Evolutionary conservation across 257 asterid species (phyloP).

Genomic region (Scutellaria minor): DNA sequence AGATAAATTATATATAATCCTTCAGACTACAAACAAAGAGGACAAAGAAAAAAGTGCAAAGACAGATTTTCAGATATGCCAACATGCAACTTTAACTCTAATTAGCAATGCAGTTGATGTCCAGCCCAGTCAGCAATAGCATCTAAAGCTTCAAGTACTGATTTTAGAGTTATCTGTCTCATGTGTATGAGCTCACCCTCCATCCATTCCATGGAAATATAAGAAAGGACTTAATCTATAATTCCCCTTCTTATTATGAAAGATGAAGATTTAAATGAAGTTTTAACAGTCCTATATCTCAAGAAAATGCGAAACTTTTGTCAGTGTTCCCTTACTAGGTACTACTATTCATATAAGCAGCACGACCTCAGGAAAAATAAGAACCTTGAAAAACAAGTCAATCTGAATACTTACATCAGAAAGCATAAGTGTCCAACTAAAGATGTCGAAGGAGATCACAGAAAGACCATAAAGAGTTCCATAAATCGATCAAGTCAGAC

Average conservation of each 20-base stretch:
- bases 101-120: background rate
- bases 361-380: background rate
- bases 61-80: slow-evolving; percentile 3
- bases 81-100: slow-evolving; percentile 9
- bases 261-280: slow-evolving; percentile 21
- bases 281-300: slow-evolving; percentile 3
- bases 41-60: background rate
- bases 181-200: background rate
- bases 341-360: background rate
- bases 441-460: slow-evolving; percentile 12
- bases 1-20: background rate
- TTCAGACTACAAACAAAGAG: background rate
- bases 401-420: slow-evolving; percentile 12
- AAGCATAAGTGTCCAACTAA: background rate
- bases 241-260: slow-evolving; percentile 9
- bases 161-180: background rate
- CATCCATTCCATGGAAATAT: background rate
- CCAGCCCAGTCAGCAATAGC: slow-evolving; percentile 8
- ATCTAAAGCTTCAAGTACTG: background rate
- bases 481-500: slow-evolving; percentile 18
- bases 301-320: background rate
- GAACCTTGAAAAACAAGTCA: background rate
- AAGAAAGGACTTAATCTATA: background rate
- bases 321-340: background rate
- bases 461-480: slow-evolving; percentile 22